Evolutionary conservation across 164 flowering plant species (phyloP), one percentile per base, ranked within the genome.

Genomic region (Saururus chinensis): DNA sequence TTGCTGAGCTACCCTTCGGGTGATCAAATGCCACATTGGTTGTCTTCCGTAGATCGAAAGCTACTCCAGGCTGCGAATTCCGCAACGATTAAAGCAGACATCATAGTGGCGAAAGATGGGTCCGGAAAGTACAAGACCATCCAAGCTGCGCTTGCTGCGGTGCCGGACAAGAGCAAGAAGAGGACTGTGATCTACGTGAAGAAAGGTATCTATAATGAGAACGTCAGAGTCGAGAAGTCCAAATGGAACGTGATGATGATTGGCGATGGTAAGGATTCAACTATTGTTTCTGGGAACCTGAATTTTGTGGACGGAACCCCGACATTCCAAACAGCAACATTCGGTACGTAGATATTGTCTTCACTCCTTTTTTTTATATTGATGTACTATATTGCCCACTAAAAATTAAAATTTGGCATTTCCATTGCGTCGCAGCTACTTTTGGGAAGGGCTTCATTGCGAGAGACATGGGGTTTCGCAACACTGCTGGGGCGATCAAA

Each of bases 221-320:
- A 82, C 12, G 76, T 84, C 23, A 42, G 41, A 5, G 8, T 90
- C 45, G 89, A 80, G 19, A 81, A 77, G 69, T 59, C 62, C 19
- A 67, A 56, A 16, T 80, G 84, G 89, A 87, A 90, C 56, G 80
- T 87, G 22, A 81, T 83, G 88, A 73, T 90, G 40, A 71, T 71
- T 55, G 93, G 96, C 0, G 92, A 88, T 52, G 97, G 95, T 5
- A 79, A 19, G 73, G 48, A 35, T 1, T 65, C 66, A 59, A 87
- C 87, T 56, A 70, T 86, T 21, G 61, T 90, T 24, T 64, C 87
- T 60, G 93, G 89, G 30, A 71, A 68, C 66, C 3, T 62, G 73
- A 88, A 84, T 59, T 65, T 77, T n/a, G 56, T 80, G 1, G 91
- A 86, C 22, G 93, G 97, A 16, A 82, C 84, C 4, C 82, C 89